Base-by-base conservation (phyloP, 345 rosid genomes). In the Acer yangbiense region DNA sequence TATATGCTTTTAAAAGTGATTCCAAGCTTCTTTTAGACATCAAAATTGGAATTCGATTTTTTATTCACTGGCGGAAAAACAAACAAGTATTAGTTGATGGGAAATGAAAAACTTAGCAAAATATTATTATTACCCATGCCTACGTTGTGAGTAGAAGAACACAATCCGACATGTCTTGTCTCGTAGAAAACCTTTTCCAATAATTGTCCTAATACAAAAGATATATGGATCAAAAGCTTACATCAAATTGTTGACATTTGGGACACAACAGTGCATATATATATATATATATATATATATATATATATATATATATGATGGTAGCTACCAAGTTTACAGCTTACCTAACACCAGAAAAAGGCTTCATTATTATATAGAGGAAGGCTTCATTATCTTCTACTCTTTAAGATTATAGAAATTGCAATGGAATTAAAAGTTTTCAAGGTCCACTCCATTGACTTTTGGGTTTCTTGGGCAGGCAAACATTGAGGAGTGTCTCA, bases 361-460 rank as follows among this genome's bases (percentile, higher is more conserved):
- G 4, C 23, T 69, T 64, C 17, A 58, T 35, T 29, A 50, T 27
- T 18, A 66, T 18, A 46, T 69, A 35, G 35, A 66, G 46, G 27
- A 25, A 25, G 39, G 61, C 65, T 69, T 25, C 27, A 25, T 25
- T 25, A 78, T 66, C 78, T 69, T 55, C 74, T 63, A 35, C 70
- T 52, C 60, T 50, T 79, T 76, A 62, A 43, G 81, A 46, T 18
- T 63, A 74, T 27, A 74, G 20, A 50, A 61, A 77, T 50, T 25
- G 55, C 27, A 20, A 16, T 52, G 0, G 57, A 43, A 9, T 25
- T 13, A 71, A 66, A 64, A 61, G 18, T 21, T 52, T 63, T 16
- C 48, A 55, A 80, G 79, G 84, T 83, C 80, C 75, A 67, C 70
- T 72, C 66, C 44, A 20, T 82, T 87, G 86, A 85, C 86, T 76